Evolutionary conservation across 1,139 yeast species (phyloP).

Genomic region (Hyphopichia burtonii): DNA sequence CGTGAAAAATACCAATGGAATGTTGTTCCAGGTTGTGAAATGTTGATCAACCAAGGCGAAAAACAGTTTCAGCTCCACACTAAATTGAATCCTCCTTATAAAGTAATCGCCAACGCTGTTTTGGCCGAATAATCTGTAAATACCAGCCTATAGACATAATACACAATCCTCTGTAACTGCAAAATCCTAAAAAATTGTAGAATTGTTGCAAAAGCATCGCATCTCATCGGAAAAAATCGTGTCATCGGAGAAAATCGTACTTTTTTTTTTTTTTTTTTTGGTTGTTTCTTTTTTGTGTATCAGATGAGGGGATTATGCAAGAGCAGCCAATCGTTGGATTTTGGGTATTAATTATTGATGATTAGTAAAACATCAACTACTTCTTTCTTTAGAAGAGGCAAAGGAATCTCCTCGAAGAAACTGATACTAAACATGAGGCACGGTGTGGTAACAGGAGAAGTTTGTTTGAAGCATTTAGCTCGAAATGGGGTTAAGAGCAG

Average conservation of each 20-base stretch:
- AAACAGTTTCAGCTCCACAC: constrained; percentile 83
- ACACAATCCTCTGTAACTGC: background rate
- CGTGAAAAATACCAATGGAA: constrained; percentile 59
- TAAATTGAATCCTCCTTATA: constrained; percentile 63
- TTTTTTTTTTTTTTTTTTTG: background rate
- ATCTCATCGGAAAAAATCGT: constrained; percentile 1
- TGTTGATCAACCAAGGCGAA: constrained; percentile 91
- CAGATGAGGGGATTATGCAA: constrained; percentile 2
- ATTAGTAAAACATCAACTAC: too few relatives aligned
- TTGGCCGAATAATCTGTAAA: constrained; percentile 15
- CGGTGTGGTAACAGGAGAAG: background rate
- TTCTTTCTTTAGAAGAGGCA: too few relatives aligned
- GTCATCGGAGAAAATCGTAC: background rate
- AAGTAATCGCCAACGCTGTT: constrained; percentile 61
- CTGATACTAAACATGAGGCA: background rate
- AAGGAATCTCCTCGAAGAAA: too few relatives aligned
- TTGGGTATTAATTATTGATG: background rate
- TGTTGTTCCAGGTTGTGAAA: constrained; percentile 81
- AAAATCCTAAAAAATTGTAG: too few relatives aligned
- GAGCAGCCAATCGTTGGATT: constrained; percentile 2
- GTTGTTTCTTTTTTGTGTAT: background rate
- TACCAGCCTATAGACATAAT: background rate
- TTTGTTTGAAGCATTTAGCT: background rate
- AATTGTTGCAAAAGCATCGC: background rate
- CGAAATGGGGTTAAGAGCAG: background rate